Evolutionary conservation across 1,284 basidiomycete genomes (phyloP).

Genomic region (Polyporus tsugae): DNA sequence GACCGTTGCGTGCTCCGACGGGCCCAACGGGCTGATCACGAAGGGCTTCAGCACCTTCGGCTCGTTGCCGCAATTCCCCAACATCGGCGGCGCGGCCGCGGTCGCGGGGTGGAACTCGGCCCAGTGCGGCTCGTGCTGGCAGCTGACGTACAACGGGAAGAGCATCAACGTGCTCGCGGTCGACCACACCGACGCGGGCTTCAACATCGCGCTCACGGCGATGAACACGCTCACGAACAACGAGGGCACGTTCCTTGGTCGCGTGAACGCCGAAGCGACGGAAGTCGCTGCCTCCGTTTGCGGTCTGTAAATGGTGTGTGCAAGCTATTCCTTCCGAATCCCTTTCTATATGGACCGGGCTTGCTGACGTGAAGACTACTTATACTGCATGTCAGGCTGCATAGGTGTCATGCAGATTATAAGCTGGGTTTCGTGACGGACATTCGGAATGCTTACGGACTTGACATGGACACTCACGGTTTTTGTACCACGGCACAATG

Average conservation of each 20-base stretch:
- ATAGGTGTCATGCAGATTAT: not conserved
- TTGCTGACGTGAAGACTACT: not conserved
- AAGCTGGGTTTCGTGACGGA: slow-evolving; percentile 13
- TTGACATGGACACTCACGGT: slow-evolving; percentile 18
- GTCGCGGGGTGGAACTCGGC: slow-evolving; percentile 52
- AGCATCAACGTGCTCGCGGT: slow-evolving; percentile 52
- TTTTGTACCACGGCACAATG: slow-evolving; percentile 8
- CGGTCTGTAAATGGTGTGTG: slow-evolving; percentile 32
- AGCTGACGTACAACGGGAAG: slow-evolving; percentile 48
- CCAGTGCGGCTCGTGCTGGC: slow-evolving; percentile 57
- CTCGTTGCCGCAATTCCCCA: slow-evolving; percentile 57
- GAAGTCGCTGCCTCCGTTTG: slow-evolving; percentile 36
- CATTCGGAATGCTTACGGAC: slow-evolving; percentile 21
- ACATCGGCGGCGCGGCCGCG: slow-evolving; percentile 54
- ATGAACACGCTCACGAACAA: slow-evolving; percentile 42
- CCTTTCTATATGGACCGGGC: not conserved
- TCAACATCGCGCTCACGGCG: slow-evolving; percentile 48
- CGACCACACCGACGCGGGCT: slow-evolving; percentile 48
- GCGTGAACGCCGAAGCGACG: slow-evolving; percentile 34
- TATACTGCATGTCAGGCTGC: not conserved
- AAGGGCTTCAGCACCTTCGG: slow-evolving; percentile 55
- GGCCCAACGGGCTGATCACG: slow-evolving; percentile 50
- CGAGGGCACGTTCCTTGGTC: slow-evolving; percentile 36
- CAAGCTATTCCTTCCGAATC: not conserved
- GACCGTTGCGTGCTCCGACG: slow-evolving; percentile 58